Evolutionary conservation across 2,329 filamentous ascomycete genomes (phyloP), one percentile per base, ranked within the genome.

Genomic region (Ceratocystis harringtonii): DNA sequence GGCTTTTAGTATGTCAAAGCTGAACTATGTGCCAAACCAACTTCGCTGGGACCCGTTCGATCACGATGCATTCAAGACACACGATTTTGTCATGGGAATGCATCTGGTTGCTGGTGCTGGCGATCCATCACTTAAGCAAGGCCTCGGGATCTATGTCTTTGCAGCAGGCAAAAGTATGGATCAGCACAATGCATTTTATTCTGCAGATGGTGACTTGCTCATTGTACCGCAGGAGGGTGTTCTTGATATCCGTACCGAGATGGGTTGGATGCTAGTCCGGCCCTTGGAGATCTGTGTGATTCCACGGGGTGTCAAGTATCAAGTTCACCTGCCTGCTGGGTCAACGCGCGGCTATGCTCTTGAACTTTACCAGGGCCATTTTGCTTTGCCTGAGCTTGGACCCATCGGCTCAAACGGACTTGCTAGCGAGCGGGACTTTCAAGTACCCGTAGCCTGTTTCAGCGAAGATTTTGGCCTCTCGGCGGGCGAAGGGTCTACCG

Each of bases 21-120:
- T 90, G 69, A 84, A 87, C 70, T 85, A 89, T 70, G 87, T 91
- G 62, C 89, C 89, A 3, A 91, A 92, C 72, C 88, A 92, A 74
- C 78, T 92, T 36, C 83, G 88, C 69, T 94, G 89, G 89, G 85
- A 88, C 69, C 86, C 78, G 1, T 90, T 90, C 72, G 85, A 90
- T 70, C 76, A 89, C 61, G 84, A 87, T 68, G 79, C 85, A 73
- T 82, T 36, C 64, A 73, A 71, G 10, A 66, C 69, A 3, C 74
- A 75, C 7, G 77, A 81, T 68, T 83, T 82, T 62, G 76, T 83
- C 63, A 74, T 74, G 6, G 77, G 78, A 5, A 76, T 90, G 67
- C 84, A 87, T 67, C 78, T 90, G 43, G 79, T 95, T 10, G 89
- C 88, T 1, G 89, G 89, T 2, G 84, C 88, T 0, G 89, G 89